phyloP scores from a whole-genome alignment of 2,329 filamentous ascomycete species.

The Cercospora sp. region DNA sequence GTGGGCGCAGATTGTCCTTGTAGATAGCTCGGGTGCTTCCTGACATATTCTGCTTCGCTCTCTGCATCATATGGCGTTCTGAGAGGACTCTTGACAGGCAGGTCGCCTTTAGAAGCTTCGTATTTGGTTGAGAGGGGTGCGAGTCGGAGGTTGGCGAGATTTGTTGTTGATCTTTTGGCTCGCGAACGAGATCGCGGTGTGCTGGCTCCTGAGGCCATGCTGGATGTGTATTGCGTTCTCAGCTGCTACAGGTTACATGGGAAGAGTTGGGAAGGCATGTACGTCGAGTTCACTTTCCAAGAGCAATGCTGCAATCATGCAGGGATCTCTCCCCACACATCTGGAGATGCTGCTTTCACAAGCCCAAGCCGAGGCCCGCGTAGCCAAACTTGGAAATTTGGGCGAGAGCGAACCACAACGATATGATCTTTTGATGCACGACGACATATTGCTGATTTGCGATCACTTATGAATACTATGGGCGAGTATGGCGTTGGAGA shows the following conservation, averaged over 20 bases:
- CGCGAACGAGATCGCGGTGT: slow-evolving; percentile 36
- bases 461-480: neutral
- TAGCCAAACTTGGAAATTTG: neutral
- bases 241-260: neutral
- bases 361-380: slow-evolving; percentile 4
- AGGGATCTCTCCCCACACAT: slow-evolving; percentile 10
- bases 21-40: slow-evolving; percentile 49
- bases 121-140: slow-evolving; percentile 57
- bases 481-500: neutral
- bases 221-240: neutral
- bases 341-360: slow-evolving; percentile 11
- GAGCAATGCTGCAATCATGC: neutral
- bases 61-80: slow-evolving; percentile 32
- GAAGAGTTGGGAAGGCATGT: neutral
- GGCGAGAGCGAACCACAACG: neutral
- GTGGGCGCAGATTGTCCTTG: slow-evolving; percentile 51
- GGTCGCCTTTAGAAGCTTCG: slow-evolving; percentile 33
- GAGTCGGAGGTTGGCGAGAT: slow-evolving; percentile 61
- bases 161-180: slow-evolving; percentile 58
- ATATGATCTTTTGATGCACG: neutral
- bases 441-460: neutral
- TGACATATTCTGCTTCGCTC: slow-evolving; percentile 30
- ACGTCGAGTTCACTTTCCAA: slow-evolving; percentile 1
- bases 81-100: slow-evolving; percentile 37
- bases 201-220: slow-evolving; percentile 23